These are phyloP conservation scores for Astrothelium subdiscretum DNA, from an alignment of 495 filamentous ascomycete genomes.

Conservation along the genomic window DNA sequence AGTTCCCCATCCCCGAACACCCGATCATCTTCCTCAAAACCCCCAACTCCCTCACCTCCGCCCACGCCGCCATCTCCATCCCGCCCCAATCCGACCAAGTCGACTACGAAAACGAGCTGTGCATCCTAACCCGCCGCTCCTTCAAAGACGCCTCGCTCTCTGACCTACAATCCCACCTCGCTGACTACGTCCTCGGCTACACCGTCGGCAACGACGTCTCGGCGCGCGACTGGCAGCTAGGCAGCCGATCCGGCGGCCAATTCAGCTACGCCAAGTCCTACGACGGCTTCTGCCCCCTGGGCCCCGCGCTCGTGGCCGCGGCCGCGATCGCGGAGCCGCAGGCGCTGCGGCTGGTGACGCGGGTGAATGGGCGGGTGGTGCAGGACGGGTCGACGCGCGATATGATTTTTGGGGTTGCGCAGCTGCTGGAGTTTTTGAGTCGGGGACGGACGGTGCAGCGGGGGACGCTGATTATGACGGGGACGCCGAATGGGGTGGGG, in stretches of 20 bases:
- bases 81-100: constrained; percentile 19
- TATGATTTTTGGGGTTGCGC: constrained; percentile 25
- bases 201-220: constrained; percentile 38
- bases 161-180: constrained; percentile 14
- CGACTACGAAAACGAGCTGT: constrained; percentile 28
- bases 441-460: constrained; percentile 28
- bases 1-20: constrained; percentile 27
- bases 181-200: constrained; percentile 34
- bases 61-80: constrained; percentile 28
- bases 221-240: constrained; percentile 32
- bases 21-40: constrained; percentile 37
- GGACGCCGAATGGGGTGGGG: constrained; percentile 32
- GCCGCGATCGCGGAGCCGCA: constrained; percentile 19
- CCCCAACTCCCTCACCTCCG: constrained; percentile 25
- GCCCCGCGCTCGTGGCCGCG: constrained; percentile 28
- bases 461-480: constrained; percentile 32
- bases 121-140: constrained; percentile 30
- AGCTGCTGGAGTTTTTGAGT: constrained; percentile 24
- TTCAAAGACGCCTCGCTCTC: constrained; percentile 26
- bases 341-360: constrained; percentile 20
- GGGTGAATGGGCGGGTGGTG: constrained; percentile 31
- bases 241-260: constrained; percentile 29
- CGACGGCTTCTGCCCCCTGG: constrained; percentile 38
- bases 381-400: constrained; percentile 26
- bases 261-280: constrained; percentile 37